Evolutionary conservation across 768 basidiomycete genomes (phyloP).

Genomic region (Coprinopsis sp.): DNA sequence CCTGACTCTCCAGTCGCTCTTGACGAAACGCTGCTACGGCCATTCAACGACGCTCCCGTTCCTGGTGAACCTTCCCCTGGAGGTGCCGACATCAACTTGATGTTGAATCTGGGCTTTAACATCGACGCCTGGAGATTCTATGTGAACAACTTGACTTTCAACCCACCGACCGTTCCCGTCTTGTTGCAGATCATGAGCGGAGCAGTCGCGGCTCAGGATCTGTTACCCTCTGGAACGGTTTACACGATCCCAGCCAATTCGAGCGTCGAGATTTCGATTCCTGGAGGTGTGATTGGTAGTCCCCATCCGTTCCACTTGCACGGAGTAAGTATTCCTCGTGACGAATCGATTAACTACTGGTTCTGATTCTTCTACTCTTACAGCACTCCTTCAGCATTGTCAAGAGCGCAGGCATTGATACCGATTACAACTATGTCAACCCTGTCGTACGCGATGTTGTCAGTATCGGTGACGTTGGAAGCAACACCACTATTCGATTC

Average conservation of each 20-base stretch:
- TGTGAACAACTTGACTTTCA: constrained; percentile 11
- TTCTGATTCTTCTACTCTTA: neutral
- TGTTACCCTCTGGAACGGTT: constrained; percentile 28
- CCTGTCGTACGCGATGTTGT: constrained; percentile 43
- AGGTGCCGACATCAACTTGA: constrained; percentile 19
- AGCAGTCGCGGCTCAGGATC: constrained; percentile 21
- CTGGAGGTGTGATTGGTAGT: constrained; percentile 23
- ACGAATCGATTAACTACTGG: neutral
- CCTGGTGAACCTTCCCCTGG: constrained; percentile 19
- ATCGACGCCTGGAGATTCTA: constrained; percentile 9
- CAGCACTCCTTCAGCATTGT: constrained; percentile 38
- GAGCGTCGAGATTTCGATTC: constrained; percentile 20
- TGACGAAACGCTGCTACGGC: constrained; percentile 21
- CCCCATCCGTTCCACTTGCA: constrained; percentile 45
- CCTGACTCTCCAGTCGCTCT: constrained; percentile 10
- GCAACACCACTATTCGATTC: constrained; percentile 52
- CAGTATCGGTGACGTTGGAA: constrained; percentile 22
- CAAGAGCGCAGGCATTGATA: constrained; percentile 33
- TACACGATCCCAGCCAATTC: constrained; percentile 29
- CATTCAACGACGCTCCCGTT: constrained; percentile 14
- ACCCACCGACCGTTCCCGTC: constrained; percentile 36
- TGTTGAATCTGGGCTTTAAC: constrained; percentile 16
- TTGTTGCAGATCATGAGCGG: constrained; percentile 44
- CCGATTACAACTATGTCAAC: constrained; percentile 38
- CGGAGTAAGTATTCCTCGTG: constrained; percentile 30